A percentile compares a stretch with the other conserved stretches of the same genome.
phyloP scores from a whole-genome alignment of 805 yeast genomes.

The Scheffersomyces ergatensis region DNA sequence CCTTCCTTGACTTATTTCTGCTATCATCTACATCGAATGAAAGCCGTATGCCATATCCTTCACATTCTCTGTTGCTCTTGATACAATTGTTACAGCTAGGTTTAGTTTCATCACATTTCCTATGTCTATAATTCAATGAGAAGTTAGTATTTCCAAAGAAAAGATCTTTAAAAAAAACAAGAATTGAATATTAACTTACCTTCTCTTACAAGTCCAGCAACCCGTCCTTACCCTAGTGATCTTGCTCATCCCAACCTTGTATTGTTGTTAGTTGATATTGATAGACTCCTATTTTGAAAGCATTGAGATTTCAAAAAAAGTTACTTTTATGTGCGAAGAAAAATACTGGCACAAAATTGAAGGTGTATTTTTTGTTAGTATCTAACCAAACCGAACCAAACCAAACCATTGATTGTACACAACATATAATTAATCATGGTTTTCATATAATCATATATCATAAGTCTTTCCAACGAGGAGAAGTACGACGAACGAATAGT shows the following conservation, averaged over 20 bases:
- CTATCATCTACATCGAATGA: constrained; percentile 50
- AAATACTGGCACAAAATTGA: too few species aligned
- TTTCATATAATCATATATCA: too few species aligned
- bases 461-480: too few species aligned
- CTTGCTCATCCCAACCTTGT: constrained; percentile 38
- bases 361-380: too few species aligned
- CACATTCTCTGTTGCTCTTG: constrained; percentile 44
- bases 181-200: constrained; percentile 25
- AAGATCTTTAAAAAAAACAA: not conserved
- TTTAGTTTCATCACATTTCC: constrained; percentile 56
- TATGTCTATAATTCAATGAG: constrained; percentile 32
- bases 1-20: constrained; percentile 2
- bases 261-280: too few species aligned
- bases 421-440: too few species aligned
- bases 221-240: constrained; percentile 54
- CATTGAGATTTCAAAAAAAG: too few species aligned
- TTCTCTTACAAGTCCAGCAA: constrained; percentile 55
- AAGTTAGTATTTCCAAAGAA: constrained; percentile 1
- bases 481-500: too few species aligned
- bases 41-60: constrained; percentile 48
- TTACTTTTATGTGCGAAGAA: too few species aligned
- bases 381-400: too few species aligned
- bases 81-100: constrained; percentile 51
- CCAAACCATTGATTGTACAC: too few species aligned
- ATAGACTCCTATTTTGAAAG: too few species aligned